Percentiles rank a stretch among this genome's conserved stretches.
These are phyloP conservation scores for Niveomyces coronatus DNA, from an alignment of 2,329 filamentous ascomycete genomes.

Conservation along the genomic window DNA sequence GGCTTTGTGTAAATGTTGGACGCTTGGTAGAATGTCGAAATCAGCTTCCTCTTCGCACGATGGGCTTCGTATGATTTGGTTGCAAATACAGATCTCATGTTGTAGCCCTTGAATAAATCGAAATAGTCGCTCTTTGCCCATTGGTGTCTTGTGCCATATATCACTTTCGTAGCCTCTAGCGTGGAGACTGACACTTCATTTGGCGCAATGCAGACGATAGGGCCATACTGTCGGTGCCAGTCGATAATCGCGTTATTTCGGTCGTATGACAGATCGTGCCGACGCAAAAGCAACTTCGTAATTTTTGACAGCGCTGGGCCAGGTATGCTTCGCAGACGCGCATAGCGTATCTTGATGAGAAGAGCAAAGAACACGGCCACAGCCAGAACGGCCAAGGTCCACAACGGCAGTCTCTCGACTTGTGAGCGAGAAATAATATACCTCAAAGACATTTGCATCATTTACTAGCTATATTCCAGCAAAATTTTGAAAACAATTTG, in stretches of 20 bases:
- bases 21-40: slow-evolving; percentile 9
- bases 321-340: not conserved
- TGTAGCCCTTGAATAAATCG: slow-evolving; percentile 9
- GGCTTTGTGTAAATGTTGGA: slow-evolving; percentile 9
- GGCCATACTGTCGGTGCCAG: slow-evolving; percentile 9
- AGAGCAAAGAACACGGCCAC: not conserved
- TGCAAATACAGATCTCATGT: slow-evolving; percentile 8
- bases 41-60: slow-evolving; percentile 6
- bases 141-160: slow-evolving; percentile 2
- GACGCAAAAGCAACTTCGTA: not conserved
- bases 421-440: not conserved
- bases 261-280: slow-evolving; percentile 3
- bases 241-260: slow-evolving; percentile 5
- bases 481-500: not conserved
- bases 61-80: slow-evolving; percentile 9
- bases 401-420: not conserved
- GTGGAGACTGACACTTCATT: slow-evolving; percentile 10
- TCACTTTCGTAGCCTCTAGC: not conserved
- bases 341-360: not conserved
- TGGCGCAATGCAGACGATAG: slow-evolving; percentile 7
- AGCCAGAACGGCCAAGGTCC: not conserved
- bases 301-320: slow-evolving; percentile 4
- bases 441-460: not conserved
- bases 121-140: slow-evolving; percentile 11
- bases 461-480: not conserved